These are phyloP conservation scores for Penicillium antarcticum DNA, from an alignment of 495 filamentous ascomycete species.

Conservation along the genomic window DNA sequence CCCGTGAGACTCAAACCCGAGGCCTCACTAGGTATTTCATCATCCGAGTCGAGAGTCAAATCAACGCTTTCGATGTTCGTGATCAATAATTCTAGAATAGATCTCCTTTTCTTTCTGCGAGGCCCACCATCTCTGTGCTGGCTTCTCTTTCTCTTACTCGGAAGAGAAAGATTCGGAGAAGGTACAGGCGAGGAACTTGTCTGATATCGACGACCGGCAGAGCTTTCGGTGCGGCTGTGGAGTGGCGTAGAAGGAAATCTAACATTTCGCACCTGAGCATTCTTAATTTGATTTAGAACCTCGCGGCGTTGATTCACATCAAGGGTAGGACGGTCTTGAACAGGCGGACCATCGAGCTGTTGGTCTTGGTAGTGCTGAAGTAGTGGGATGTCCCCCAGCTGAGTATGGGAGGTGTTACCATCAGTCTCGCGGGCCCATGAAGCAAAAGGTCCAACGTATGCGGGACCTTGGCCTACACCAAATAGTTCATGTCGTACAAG, in stretches of 20 bases:
- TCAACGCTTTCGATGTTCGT: conserved; percentile 24
- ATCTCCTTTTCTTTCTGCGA: neutral
- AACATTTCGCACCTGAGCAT: conserved; percentile 28
- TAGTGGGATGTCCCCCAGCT: conserved; percentile 17
- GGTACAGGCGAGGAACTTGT: no score
- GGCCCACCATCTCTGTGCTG: neutral
- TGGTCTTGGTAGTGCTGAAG: conserved; percentile 17
- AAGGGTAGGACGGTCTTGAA: conserved; percentile 18
- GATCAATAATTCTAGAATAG: neutral
- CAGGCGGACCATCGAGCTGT: conserved; percentile 28
- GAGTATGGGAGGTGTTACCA: conserved; percentile 8
- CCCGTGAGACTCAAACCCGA: neutral
- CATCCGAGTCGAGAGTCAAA: conserved; percentile 28
- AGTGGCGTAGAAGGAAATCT: neutral
- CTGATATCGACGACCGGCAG: no score
- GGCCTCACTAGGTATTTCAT: neutral
- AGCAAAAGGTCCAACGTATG: conserved; percentile 45
- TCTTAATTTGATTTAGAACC: conserved; percentile 16
- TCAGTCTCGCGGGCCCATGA: conserved; percentile 33
- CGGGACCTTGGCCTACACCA: conserved; percentile 43
- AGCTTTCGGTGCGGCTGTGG: no score
- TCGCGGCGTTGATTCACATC: conserved; percentile 14
- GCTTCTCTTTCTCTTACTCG: neutral
- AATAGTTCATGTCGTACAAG: conserved; percentile 37
- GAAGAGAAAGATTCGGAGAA: no score